Percentiles rank a stretch among this genome's conserved stretches.
These are phyloP conservation scores for Xylaria curta DNA, from an alignment of 495 filamentous ascomycete species.

Conservation along the genomic window DNA sequence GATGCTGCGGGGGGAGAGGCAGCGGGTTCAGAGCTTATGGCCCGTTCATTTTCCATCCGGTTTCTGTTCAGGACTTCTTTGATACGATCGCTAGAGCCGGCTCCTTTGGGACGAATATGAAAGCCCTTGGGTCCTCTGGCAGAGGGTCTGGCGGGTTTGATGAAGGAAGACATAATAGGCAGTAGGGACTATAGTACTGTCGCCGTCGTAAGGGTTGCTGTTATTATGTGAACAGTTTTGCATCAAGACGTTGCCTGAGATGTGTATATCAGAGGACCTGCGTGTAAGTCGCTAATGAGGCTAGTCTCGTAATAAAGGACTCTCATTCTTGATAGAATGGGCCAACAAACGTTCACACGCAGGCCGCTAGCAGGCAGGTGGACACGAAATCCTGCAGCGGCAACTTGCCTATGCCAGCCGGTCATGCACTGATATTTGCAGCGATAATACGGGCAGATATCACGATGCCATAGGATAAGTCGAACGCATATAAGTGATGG, in stretches of 20 bases:
- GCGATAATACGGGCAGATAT: not conserved
- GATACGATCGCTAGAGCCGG: conserved; percentile 33
- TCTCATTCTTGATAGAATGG: conserved; percentile 8
- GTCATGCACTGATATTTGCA: not conserved
- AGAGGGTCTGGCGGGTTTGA: conserved; percentile 31
- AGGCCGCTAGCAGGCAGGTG: not conserved
- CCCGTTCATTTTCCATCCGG: conserved; percentile 35
- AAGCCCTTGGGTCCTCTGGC: conserved; percentile 32
- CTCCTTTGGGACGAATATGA: conserved; percentile 35
- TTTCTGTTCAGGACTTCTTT: conserved; percentile 39
- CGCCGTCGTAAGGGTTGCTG: not conserved
- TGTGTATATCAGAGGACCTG: not conserved
- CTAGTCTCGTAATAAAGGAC: not conserved
- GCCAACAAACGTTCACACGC: not conserved
- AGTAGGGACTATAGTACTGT: not conserved
- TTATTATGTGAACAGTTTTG: conserved; percentile 12
- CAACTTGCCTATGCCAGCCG: not conserved
- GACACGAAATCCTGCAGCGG: not conserved
- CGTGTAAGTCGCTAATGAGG: conserved; percentile 13
- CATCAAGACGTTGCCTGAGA: not conserved
- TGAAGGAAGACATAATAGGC: conserved; percentile 35
- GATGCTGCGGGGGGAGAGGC: conserved; percentile 22
- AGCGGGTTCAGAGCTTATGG: conserved; percentile 30
- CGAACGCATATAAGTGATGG: conserved; percentile 15
- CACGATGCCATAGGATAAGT: not conserved